Evolutionary conservation across 176 grass and related monocot genomes (phyloP).

Genomic region (Oryza glumipatula): DNA sequence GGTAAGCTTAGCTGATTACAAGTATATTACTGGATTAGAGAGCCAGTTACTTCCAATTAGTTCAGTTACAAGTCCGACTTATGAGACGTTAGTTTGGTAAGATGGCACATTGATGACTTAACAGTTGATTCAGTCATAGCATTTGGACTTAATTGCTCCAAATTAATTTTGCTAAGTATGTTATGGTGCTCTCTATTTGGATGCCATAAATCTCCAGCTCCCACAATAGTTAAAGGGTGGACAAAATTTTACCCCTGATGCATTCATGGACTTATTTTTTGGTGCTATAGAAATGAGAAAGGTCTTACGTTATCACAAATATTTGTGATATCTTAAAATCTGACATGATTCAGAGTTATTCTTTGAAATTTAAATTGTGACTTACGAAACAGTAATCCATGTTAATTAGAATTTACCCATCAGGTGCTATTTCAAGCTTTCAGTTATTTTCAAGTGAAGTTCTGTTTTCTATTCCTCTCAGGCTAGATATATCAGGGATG

Average conservation of each 20-base stretch:
- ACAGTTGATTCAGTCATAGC: neutral
- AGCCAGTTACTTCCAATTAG: neutral
- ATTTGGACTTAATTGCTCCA: constrained; percentile 14
- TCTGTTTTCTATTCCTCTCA: constrained; percentile 45
- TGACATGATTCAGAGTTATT: neutral
- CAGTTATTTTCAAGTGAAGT: neutral
- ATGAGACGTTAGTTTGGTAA: neutral
- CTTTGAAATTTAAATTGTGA: constrained; percentile 28
- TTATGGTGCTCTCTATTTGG: neutral
- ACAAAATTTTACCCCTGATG: neutral
- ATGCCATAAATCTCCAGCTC: neutral
- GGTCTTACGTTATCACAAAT: neutral
- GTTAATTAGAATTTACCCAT: constrained; percentile 14
- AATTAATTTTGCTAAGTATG: neutral
- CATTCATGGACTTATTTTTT: neutral
- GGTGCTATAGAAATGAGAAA: neutral
- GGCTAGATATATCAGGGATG: constrained; percentile 71
- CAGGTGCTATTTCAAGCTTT: constrained; percentile 14
- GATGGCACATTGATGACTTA: neutral
- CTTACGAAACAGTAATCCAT: constrained; percentile 2
- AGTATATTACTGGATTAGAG: neutral
- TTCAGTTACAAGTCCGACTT: neutral
- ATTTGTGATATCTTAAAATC: neutral
- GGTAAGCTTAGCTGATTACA: constrained; percentile 52
- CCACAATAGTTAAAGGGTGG: neutral